These are phyloP conservation scores for Cystobasidium tubakii DNA, from an alignment of 768 basidiomycete genomes.

Conservation along the genomic window DNA sequence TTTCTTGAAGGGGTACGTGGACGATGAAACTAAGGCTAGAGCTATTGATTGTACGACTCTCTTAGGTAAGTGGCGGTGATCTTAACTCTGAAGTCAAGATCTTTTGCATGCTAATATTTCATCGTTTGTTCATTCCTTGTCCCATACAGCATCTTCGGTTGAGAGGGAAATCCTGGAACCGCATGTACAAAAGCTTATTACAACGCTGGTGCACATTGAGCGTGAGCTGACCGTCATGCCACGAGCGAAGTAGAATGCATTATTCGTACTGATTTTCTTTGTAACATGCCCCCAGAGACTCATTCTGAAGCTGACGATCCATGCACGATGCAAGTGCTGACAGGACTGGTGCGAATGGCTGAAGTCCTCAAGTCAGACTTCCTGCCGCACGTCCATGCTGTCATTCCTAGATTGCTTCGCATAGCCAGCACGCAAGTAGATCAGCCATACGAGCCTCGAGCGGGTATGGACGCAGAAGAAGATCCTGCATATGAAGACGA, in stretches of 20 bases:
- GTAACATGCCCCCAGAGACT: neutral
- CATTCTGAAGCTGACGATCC: constrained; percentile 14
- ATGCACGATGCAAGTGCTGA: constrained; percentile 9
- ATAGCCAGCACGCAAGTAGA: constrained; percentile 14
- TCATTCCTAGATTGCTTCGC: constrained; percentile 17
- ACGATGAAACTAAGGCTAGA: constrained; percentile 13
- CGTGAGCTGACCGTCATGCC: too few relatives aligned
- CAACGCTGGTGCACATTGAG: constrained; percentile 22
- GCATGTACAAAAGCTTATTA: neutral
- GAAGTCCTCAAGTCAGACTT: constrained; percentile 15
- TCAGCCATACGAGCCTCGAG: neutral
- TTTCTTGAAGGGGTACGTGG: constrained; percentile 3
- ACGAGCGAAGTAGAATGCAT: neutral
- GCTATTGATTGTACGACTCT: constrained; percentile 18
- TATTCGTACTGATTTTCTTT: neutral
- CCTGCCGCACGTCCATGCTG: constrained; percentile 19
- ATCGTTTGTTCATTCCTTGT: neutral
- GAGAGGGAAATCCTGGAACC: neutral
- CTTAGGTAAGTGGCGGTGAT: constrained; percentile 5
- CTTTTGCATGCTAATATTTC: too few relatives aligned
- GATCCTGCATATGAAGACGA: neutral
- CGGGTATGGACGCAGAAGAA: neutral
- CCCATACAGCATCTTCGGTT: neutral
- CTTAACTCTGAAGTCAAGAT: too few relatives aligned
- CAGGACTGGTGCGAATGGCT: neutral